Base-by-base conservation (phyloP, 768 basidiomycete species). In the Phlebiopsis flavidoalba region DNA sequence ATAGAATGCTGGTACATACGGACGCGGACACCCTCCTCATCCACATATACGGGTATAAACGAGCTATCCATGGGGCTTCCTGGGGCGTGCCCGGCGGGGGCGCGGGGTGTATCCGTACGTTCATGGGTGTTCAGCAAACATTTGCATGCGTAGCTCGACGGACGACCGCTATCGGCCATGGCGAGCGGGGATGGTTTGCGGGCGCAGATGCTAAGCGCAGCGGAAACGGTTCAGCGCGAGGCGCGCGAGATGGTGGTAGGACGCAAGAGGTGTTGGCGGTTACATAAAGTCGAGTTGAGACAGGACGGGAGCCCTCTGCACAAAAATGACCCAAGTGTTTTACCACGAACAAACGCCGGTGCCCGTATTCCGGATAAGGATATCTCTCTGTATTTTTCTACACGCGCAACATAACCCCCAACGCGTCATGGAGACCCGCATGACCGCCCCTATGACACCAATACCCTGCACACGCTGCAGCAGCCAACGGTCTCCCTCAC, bases 21-120 rank as follows among this genome's bases (percentile, higher is more conserved):
- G n/a, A 91, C 79, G 49, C 70, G 71, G 58, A 92, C 81, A 45
- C 88, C 89, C 51, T 85, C 80, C 58, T 88, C 84, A 17, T 81
- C 85, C 53, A 89, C 86, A 69, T 83, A 84, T 40, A 88, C 76
- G 59, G 78, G 77, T 19, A 70, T 69, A 71, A 83, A 89, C 49
- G 61, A 57, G 35, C 36, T 19, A 2, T 63, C 66, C 45, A n/a
- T 69, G 60, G 8, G 62, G 49, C 47, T 59, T 33, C n/a, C 37
- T 51, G 54, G n/a, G 48, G 31, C 33, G 53, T 43, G 40, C 47
- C 51, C 12, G 68, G 51, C 35, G 65, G 56, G n/a, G 73, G 74
- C 26, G 71, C 71, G 8, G 77, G 70, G 48, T 71, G 74, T 62
- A 90, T 80, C 63, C 81, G 83, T 50, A 91, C 78, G 68, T 91